Conservation (phyloP, 2,329 filamentous ascomycete genomes). For the Aspergillus chevalieri region DNA sequence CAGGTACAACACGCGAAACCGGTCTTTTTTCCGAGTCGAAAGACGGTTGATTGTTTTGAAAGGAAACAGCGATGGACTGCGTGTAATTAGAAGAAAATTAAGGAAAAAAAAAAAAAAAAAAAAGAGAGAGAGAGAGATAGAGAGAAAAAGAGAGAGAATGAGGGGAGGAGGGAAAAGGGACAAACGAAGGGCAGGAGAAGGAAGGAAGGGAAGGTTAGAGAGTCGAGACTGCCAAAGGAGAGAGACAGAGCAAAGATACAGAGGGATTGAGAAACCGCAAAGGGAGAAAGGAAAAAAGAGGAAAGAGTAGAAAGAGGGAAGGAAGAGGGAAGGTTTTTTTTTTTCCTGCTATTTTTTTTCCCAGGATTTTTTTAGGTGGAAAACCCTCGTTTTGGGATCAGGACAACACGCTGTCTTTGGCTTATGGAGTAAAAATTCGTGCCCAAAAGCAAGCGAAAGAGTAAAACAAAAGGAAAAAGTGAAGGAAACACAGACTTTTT, state of each 20-base stretch:
- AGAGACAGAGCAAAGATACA: slow-evolving; percentile 5
- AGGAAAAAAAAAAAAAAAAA: slow-evolving; percentile 11
- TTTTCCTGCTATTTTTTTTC: slow-evolving; percentile 6
- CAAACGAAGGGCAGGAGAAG: slow-evolving; percentile 10
- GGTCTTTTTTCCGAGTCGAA: slow-evolving; percentile 6
- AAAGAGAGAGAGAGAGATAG: slow-evolving; percentile 15
- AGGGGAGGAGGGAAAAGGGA: slow-evolving; percentile 6
- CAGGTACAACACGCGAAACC: slow-evolving; percentile 11
- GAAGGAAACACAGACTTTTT: too few relatives aligned
- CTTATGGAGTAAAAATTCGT: not conserved
- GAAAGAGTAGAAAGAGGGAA: slow-evolving; percentile 11
- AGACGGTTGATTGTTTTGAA: slow-evolving; percentile 1
- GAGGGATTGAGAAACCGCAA: slow-evolving; percentile 3
- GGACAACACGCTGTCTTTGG: not conserved
- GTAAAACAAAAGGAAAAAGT: too few relatives aligned
- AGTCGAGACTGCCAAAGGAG: slow-evolving; percentile 5
- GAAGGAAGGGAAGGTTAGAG: slow-evolving; percentile 6
- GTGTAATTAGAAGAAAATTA: slow-evolving; percentile 12
- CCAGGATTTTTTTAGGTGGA: slow-evolving; percentile 7
- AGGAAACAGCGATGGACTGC: slow-evolving; percentile 5
- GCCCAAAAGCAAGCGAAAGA: too few relatives aligned
- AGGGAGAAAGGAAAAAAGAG: slow-evolving; percentile 6
- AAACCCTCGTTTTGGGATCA: not conserved
- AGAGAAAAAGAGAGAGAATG: slow-evolving; percentile 7
- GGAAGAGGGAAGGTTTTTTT: slow-evolving; percentile 9